phyloP scores from a whole-genome alignment of 2,329 filamentous ascomycete genomes.

The Phyllosticta paracitricarpa region DNA sequence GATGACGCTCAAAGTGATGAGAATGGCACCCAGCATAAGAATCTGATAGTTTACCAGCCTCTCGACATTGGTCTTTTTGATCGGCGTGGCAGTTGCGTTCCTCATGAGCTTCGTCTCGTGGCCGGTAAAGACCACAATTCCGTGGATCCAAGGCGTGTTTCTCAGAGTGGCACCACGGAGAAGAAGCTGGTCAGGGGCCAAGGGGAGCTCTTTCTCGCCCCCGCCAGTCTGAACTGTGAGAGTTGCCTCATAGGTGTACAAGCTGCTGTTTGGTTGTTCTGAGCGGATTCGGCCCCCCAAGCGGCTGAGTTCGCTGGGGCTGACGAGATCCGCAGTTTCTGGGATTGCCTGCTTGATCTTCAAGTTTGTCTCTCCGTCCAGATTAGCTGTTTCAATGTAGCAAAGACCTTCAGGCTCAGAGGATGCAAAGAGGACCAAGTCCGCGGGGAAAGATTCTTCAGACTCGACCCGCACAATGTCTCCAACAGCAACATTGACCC shows the following conservation, averaged over 20 bases:
- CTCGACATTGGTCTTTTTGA: slow-evolving; percentile 95
- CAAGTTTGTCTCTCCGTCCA: slow-evolving; percentile 95
- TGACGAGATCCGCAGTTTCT: slow-evolving; percentile 82
- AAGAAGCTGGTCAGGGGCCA: slow-evolving; percentile 86
- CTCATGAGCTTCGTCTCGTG: slow-evolving; percentile 99
- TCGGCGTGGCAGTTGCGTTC: slow-evolving; percentile 92
- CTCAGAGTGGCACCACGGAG: slow-evolving; percentile 86
- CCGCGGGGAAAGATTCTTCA: slow-evolving; percentile 88
- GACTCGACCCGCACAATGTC: slow-evolving; percentile 90
- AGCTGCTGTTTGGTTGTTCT: slow-evolving; percentile 94
- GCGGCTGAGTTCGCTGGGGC: slow-evolving; percentile 72
- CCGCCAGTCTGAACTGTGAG: slow-evolving; percentile 83
- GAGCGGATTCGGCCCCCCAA: slow-evolving; percentile 80
- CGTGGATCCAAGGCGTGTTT: slow-evolving; percentile 96
- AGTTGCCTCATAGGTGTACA: slow-evolving; percentile 97
- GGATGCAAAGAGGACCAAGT: slow-evolving; percentile 82
- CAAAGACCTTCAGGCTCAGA: slow-evolving; percentile 96
- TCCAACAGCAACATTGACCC: slow-evolving; percentile 87
- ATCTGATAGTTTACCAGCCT: slow-evolving; percentile 89
- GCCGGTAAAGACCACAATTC: slow-evolving; percentile 90
- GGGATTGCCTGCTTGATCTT: slow-evolving; percentile 98
- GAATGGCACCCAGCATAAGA: slow-evolving; percentile 74
- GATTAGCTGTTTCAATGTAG: slow-evolving; percentile 96
- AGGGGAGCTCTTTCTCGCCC: slow-evolving; percentile 81
- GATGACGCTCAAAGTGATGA: slow-evolving; percentile 75